phyloP scores from a whole-genome alignment of 495 filamentous ascomycete species.

The Aspergillus coremiiformis region DNA sequence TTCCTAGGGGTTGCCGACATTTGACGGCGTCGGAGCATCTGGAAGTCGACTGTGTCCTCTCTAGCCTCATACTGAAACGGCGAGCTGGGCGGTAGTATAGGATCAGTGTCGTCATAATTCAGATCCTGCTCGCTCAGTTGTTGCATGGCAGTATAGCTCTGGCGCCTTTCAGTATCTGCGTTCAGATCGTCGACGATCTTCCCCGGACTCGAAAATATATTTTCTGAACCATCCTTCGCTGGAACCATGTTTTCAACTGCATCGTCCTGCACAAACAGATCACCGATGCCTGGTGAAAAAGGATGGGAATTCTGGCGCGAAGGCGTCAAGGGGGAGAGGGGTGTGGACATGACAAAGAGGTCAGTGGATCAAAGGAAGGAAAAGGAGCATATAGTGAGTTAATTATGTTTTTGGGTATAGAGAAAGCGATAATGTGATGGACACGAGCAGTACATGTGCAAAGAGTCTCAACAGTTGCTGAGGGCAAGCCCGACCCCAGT shows the following conservation, averaged over 20 bases:
- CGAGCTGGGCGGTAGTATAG: conserved; percentile 26
- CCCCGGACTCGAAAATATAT: conserved; percentile 30
- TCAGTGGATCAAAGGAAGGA: neutral
- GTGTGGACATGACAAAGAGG: conserved; percentile 32
- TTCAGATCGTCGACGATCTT: conserved; percentile 19
- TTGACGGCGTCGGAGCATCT: conserved; percentile 17
- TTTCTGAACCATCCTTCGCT: conserved; percentile 24
- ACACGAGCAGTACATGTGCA: neutral
- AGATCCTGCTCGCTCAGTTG: conserved; percentile 11
- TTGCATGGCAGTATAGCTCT: conserved; percentile 6
- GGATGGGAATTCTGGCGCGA: conserved; percentile 37
- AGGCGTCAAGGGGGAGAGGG: conserved; percentile 40
- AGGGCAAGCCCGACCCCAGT: neutral
- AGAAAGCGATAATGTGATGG: neutral
- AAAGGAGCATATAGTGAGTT: neutral
- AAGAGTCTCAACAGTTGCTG: neutral
- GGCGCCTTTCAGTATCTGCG: conserved; percentile 12
- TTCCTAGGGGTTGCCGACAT: conserved; percentile 29
- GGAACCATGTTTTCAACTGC: conserved; percentile 9
- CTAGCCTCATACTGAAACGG: conserved; percentile 30
- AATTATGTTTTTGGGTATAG: neutral
- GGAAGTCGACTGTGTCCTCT: conserved; percentile 31
- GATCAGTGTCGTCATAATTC: conserved; percentile 16
- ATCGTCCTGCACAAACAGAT: conserved; percentile 1
- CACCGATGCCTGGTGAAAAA: conserved; percentile 21